Conservation (phyloP, 23 red algal genomes). For the Gracilaria caudata region DNA sequence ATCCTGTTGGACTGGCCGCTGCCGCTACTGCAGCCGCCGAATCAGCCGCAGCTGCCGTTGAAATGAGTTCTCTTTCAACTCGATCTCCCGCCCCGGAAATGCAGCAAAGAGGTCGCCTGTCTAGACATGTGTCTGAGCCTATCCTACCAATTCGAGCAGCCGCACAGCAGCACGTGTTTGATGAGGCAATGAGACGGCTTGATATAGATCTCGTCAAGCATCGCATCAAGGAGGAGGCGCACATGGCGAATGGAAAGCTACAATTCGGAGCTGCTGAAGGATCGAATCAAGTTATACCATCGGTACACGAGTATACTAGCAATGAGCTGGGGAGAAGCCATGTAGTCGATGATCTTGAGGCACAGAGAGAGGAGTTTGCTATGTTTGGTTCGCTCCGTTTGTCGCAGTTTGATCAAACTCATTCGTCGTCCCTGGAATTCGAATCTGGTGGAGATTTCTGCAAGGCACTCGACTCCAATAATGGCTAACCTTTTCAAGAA, state of each 20-base stretch:
- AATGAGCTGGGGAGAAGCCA: neutral
- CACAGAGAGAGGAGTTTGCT: neutral
- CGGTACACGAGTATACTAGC: neutral
- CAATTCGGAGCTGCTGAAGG: neutral
- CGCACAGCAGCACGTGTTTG: constrained; percentile 30
- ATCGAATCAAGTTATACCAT: neutral
- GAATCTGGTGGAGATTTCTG: neutral
- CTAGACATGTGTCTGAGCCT: constrained; percentile 17
- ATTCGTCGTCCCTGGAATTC: neutral
- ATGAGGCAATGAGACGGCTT: constrained; percentile 20
- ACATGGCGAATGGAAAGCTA: neutral
- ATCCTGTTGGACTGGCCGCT: constrained; percentile 22
- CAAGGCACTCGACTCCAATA: neutral
- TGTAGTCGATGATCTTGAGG: neutral
- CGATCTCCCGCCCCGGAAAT: neutral
- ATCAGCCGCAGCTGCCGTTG: constrained; percentile 25
- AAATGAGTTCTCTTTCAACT: neutral
- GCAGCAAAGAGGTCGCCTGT: neutral
- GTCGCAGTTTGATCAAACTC: constrained; percentile 9
- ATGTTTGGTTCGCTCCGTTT: neutral
- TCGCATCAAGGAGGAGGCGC: neutral
- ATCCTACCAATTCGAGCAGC: constrained; percentile 10
- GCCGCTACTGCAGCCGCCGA: constrained; percentile 41
- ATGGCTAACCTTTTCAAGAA: neutral
- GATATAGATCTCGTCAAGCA: constrained; percentile 9